A percentile compares a stretch with the other conserved stretches of the same genome.
Conservation (phyloP, 306 rosid species). For the Ceratonia siliqua region DNA sequence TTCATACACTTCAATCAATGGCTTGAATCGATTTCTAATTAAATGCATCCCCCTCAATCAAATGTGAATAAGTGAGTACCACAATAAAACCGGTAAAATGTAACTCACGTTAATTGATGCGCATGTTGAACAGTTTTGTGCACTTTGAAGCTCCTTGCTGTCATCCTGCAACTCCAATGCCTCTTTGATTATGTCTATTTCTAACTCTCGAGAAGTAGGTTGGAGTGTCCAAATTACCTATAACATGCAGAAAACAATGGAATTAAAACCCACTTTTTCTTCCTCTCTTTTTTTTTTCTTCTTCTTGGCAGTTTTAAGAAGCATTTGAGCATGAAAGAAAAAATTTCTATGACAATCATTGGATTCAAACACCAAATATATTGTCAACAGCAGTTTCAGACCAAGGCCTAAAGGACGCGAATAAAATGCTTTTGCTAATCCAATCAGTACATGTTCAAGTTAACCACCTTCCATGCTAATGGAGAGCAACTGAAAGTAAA, state of each 20-base stretch:
- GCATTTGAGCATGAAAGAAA: background rate
- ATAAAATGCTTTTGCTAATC: conserved; percentile 12
- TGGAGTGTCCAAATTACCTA: conserved; percentile 56
- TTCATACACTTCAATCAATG: conserved; percentile 5
- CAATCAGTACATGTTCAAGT: conserved; percentile 23
- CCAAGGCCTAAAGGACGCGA: conserved; percentile 17
- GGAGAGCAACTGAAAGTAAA: background rate
- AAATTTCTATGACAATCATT: background rate
- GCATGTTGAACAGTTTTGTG: conserved; percentile 32
- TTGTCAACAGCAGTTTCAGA: conserved; percentile 1
- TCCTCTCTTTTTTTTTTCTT: background rate
- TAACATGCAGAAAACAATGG: conserved; percentile 24
- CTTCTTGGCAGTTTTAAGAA: background rate
- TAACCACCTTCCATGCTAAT: conserved; percentile 1
- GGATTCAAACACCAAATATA: conserved; percentile 34
- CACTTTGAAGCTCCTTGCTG: conserved; percentile 26
- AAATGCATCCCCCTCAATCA: conserved; percentile 2
- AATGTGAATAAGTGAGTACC: background rate
- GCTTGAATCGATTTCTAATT: background rate
- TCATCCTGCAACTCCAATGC: conserved; percentile 36
- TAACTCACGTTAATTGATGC: conserved; percentile 42
- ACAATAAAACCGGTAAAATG: background rate
- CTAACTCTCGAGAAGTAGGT: conserved; percentile 50
- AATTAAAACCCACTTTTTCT: conserved; percentile 27
- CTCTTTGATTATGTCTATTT: conserved; percentile 52